Percentiles rank a stretch among this genome's conserved stretches.
Evolutionary conservation across 2,329 filamentous ascomycete genomes (phyloP).

Genomic region (Fusarium bulbicola): DNA sequence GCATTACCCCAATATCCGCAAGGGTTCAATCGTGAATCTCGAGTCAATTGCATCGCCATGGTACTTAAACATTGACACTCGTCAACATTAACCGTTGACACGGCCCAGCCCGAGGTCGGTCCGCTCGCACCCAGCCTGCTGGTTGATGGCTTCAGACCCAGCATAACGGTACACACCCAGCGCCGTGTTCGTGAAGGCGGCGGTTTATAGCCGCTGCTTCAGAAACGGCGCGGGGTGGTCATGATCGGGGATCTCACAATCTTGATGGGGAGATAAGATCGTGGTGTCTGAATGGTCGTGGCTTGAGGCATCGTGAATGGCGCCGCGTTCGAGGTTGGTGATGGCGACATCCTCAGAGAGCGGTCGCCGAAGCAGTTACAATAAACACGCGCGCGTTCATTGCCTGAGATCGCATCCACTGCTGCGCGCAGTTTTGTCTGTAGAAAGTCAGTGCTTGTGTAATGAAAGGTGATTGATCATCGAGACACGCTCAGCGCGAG

Average conservation of each 20-base stretch:
- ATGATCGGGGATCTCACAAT: not conserved
- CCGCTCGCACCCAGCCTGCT: constrained; percentile 11
- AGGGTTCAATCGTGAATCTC: not conserved
- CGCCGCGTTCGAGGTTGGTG: not conserved
- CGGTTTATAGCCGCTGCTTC: not conserved
- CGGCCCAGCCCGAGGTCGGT: constrained; percentile 23
- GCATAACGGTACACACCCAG: not conserved
- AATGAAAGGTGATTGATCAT: not conserved
- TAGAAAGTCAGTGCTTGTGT: constrained; percentile 31
- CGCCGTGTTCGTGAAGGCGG: not conserved
- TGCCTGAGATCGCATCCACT: too few relatives aligned
- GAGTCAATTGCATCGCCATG: not conserved
- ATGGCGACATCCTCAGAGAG: not conserved
- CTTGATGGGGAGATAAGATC: not conserved
- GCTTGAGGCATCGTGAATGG: not conserved
- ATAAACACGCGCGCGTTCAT: not conserved
- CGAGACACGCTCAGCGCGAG: not conserved
- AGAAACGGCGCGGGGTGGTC: not conserved
- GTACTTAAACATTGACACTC: constrained; percentile 17
- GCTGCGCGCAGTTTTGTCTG: constrained; percentile 8
- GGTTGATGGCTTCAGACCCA: not conserved
- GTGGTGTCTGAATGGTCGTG: not conserved
- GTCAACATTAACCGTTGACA: constrained; percentile 45
- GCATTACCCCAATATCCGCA: not conserved
- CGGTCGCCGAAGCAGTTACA: not conserved